These are phyloP conservation scores for Pseudocercospora musae DNA, from an alignment of 2,329 filamentous ascomycete genomes.

Conservation along the genomic window DNA sequence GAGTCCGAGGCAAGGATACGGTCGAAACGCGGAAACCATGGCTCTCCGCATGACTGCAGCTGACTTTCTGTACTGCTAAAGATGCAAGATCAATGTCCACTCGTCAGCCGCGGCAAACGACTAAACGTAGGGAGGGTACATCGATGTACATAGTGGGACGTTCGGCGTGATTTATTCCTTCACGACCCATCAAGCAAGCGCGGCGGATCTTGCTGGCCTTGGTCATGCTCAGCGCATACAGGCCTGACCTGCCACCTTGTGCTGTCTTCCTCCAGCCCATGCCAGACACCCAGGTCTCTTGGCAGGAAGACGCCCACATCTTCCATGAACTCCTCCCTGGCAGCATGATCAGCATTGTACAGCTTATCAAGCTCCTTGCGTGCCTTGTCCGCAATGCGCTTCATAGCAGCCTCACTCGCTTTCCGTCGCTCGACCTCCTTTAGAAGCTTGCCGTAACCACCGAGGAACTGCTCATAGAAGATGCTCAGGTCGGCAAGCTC, in stretches of 20 bases:
- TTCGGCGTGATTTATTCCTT: neutral
- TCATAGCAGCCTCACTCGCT: conserved; percentile 69
- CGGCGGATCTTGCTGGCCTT: neutral
- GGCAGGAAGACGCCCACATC: conserved; percentile 86
- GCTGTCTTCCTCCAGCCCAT: conserved; percentile 24
- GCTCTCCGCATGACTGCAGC: neutral
- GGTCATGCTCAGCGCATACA: conserved; percentile 7
- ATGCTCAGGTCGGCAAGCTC: conserved; percentile 73
- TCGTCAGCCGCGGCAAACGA: neutral
- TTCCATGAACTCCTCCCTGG: conserved; percentile 73
- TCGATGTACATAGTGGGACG: no score
- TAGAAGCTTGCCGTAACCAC: conserved; percentile 79
- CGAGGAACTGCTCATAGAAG: conserved; percentile 85
- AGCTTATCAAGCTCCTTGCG: conserved; percentile 72
- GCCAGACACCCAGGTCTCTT: conserved; percentile 29
- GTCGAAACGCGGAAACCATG: neutral
- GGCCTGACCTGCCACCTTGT: conserved; percentile 26
- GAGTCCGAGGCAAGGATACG: neutral
- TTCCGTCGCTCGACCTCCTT: conserved; percentile 77
- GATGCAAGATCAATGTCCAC: neutral
- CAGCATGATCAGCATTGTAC: conserved; percentile 62
- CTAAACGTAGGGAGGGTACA: neutral
- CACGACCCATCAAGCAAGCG: conserved; percentile 13
- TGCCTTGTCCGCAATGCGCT: conserved; percentile 72
- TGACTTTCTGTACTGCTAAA: neutral